Base-by-base conservation (phyloP, 2,329 filamentous ascomycete genomes). In the Lasiodiplodia gonubiensis region DNA sequence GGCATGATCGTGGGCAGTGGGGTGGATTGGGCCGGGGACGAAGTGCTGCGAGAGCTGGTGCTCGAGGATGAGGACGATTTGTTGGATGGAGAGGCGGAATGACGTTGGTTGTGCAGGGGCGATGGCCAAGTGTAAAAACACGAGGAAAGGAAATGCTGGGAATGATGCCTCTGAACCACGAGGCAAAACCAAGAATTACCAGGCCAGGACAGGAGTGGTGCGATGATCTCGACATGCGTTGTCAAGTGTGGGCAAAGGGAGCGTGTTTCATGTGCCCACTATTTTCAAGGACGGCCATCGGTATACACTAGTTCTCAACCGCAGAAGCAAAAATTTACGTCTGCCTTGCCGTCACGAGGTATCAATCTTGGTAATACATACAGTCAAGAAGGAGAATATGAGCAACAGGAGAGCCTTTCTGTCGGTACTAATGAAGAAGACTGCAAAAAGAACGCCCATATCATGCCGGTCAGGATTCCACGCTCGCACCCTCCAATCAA, bases 1-100 rank as follows among this genome's bases (percentile, higher is more conserved):
- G 92, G 90, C 21, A 85, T 93, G 66, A 86, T 97, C 55, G 91
- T 88, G 5, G 92, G 91, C 3, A 96, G 92, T 77, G 93, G 93
- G 55, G 83, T 95, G 65, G 89, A 96, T 74, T 97, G 93, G 93
- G 88, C 88, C 14, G 82, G 86, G 49, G 89, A 96, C 77, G 85
- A 88, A 63, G 84, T 6, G 68, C 80, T 97, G 69, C 84, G 86
- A 68, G 86, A 88, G 61, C 83, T 94, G 69, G 92, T 97, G 30
- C 82, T 96, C 69, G 92, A 92, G 12, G 88, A 90, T 63, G 81
- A 80, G 57, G 80, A 86, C 4, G 64, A 59, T 14, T 5, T 66
- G 5, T 27, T 59, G 6, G 64, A 51, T 12, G 64, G 27, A 21
- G 23, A 23, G 33, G 64, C n/a, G 42, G 18, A n/a, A 21, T 46